Evolutionary conservation across 345 rosid genomes (phyloP), one percentile per base, ranked within the genome.

Genomic region (Eucalyptus tenuipes): DNA sequence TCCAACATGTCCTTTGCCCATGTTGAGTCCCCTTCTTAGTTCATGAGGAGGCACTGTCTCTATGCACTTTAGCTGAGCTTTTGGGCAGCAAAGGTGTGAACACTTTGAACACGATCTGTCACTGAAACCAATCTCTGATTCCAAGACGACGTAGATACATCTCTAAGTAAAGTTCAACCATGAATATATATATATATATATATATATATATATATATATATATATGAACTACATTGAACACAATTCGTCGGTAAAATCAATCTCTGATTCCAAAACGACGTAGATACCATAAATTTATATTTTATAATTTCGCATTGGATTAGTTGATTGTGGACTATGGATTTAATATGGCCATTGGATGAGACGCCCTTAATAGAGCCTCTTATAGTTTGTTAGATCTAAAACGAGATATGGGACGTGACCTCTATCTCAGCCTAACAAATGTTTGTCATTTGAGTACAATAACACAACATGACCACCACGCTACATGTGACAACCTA

Each of bases 181-280:
- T 29, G n/a, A n/a, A n/a, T n/a, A n/a, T n/a, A n/a, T n/a, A n/a
- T n/a, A n/a, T n/a, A n/a, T n/a, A n/a, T n/a, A n/a, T n/a, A n/a
- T n/a, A n/a, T n/a, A n/a, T n/a, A n/a, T n/a, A n/a, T n/a, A n/a
- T n/a, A n/a, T n/a, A n/a, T n/a, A n/a, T n/a, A n/a, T n/a, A n/a
- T n/a, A n/a, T n/a, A n/a, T 50, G 1, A 16, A 50, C 8, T 50
- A 16, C 0, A 50, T 50, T 50, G 2, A 52, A 52, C 5, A 8
- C 25, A 52, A 20, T 52, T 9, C 0, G 2, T 52, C 25, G 20
- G 1, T 52, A 1, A 4, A 52, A 52, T 25, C 57, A 52, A 52
- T 4, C 2, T 52, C 2, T 3, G 0, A 52, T 20, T 52, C 5
- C 57, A 52, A 3, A 25, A 52, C 0, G 0, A 18, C 0, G 0